Percentiles rank a stretch among this genome's conserved stretches.
phyloP scores from a whole-genome alignment of 2,329 filamentous ascomycete species.

The Fusarium nelsonii region DNA sequence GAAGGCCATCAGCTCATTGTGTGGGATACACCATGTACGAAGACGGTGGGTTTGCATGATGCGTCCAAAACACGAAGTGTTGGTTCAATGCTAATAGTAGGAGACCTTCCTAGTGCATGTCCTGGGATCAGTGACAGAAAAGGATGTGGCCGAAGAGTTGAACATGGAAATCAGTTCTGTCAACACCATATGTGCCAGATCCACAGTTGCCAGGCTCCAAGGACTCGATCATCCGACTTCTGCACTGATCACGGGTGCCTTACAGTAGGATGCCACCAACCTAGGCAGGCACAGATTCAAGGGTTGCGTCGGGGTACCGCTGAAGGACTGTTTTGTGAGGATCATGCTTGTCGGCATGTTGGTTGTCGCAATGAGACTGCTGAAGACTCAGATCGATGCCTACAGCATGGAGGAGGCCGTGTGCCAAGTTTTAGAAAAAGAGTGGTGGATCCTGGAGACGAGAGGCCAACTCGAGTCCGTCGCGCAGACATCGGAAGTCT shows the following conservation, averaged over 20 bases:
- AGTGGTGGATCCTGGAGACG: constrained; percentile 1
- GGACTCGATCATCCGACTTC: constrained; percentile 30
- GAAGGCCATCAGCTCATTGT: constrained; percentile 26
- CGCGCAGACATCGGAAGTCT: not conserved
- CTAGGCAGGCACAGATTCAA: constrained; percentile 10
- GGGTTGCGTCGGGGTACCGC: not conserved
- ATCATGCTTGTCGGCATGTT: constrained; percentile 37
- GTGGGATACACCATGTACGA: constrained; percentile 36
- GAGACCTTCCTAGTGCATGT: constrained; percentile 20
- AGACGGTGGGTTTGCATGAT: constrained; percentile 42
- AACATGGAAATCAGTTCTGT: constrained; percentile 29
- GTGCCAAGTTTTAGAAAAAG: constrained; percentile 3
- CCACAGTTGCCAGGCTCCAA: constrained; percentile 36
- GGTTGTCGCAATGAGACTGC: constrained; percentile 34
- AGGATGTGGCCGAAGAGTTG: constrained; percentile 24
- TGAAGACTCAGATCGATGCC: constrained; percentile 31
- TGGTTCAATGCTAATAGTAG: constrained; percentile 10
- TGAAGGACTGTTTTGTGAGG: constrained; percentile 34
- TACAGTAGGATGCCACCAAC: constrained; percentile 29
- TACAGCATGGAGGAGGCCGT: constrained; percentile 26
- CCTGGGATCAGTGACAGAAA: constrained; percentile 20
- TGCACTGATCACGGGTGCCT: constrained; percentile 40
- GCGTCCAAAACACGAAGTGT: not conserved
- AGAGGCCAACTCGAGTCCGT: not conserved
- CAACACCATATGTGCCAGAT: constrained; percentile 44